Evolutionary conservation across 2,329 filamentous ascomycete species (phyloP).

Genomic region (Monilinia aucupariae): DNA sequence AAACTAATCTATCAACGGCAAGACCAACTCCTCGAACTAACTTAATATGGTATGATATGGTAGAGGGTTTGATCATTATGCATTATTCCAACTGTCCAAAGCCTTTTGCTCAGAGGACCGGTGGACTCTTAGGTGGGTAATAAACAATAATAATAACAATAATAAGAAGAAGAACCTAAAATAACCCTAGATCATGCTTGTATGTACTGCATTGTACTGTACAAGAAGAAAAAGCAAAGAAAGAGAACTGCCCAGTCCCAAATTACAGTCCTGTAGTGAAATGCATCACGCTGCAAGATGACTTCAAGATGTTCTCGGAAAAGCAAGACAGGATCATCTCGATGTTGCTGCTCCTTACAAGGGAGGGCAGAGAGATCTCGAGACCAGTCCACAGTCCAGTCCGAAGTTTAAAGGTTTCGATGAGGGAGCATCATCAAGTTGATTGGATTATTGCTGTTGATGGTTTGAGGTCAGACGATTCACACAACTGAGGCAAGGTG

Average conservation of each 20-base stretch:
- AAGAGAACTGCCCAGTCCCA: too few relatives aligned
- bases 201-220: too few relatives aligned
- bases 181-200: too few relatives aligned
- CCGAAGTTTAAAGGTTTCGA: background rate
- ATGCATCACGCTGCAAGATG: conserved; percentile 3
- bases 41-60: background rate
- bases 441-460: background rate
- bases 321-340: conserved; percentile 1
- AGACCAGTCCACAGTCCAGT: background rate
- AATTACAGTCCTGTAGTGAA: background rate
- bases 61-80: too few relatives aligned
- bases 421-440: background rate
- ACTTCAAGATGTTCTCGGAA: conserved; percentile 12
- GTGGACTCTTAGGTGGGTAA: too few relatives aligned
- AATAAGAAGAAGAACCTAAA: too few relatives aligned
- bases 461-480: background rate
- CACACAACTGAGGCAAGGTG: background rate
- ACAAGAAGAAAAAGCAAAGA: too few relatives aligned
- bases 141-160: too few relatives aligned
- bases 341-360: background rate
- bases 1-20: too few relatives aligned
- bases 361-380: background rate
- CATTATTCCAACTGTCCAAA: too few relatives aligned
- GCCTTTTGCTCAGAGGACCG: too few relatives aligned
- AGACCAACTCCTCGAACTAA: too few relatives aligned